A percentile compares a stretch with the other conserved stretches of the same genome.
Evolutionary conservation across 305 asterid species (phyloP).

Genomic region (Fraxinus sp.): DNA sequence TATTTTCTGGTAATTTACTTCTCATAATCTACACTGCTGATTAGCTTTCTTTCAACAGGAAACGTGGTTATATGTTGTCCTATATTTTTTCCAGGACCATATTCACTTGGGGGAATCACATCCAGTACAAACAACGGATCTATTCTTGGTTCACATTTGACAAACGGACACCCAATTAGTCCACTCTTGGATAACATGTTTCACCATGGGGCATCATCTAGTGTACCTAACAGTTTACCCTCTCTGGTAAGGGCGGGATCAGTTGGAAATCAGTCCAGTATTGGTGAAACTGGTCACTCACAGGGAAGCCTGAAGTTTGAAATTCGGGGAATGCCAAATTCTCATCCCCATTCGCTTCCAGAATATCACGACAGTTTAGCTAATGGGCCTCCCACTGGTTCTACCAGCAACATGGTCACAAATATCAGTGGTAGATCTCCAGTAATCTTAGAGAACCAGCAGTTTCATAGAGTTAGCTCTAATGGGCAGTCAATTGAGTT

Average conservation of each 20-base stretch:
- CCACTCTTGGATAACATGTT: constrained; percentile 57
- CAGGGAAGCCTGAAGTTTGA: constrained; percentile 60
- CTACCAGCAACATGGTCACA: constrained; percentile 64
- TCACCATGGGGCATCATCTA: constrained; percentile 59
- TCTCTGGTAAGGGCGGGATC: constrained; percentile 59
- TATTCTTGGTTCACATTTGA: constrained; percentile 43
- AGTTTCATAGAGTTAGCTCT: constrained; percentile 56
- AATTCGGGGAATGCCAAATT: constrained; percentile 49
- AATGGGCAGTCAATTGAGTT: constrained; percentile 62
- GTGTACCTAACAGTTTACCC: constrained; percentile 67
- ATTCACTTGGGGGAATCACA: constrained; percentile 45
- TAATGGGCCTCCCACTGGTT: constrained; percentile 60
- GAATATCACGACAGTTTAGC: constrained; percentile 70
- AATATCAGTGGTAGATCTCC: constrained; percentile 52
- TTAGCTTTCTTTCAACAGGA: constrained; percentile 27
- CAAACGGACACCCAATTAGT: constrained; percentile 51
- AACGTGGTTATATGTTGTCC: constrained; percentile 23
- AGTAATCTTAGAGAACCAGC: constrained; percentile 64
- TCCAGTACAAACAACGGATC: constrained; percentile 51
- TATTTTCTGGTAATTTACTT: constrained; percentile 68
- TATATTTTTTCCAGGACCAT: constrained; percentile 45
- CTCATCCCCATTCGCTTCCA: constrained; percentile 84
- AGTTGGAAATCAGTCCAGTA: constrained; percentile 50
- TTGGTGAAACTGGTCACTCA: constrained; percentile 54
- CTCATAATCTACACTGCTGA: constrained; percentile 16